Evolutionary conservation across 2,329 filamentous ascomycete genomes (phyloP).

Genomic region (Teratosphaeria epicoccoides): DNA sequence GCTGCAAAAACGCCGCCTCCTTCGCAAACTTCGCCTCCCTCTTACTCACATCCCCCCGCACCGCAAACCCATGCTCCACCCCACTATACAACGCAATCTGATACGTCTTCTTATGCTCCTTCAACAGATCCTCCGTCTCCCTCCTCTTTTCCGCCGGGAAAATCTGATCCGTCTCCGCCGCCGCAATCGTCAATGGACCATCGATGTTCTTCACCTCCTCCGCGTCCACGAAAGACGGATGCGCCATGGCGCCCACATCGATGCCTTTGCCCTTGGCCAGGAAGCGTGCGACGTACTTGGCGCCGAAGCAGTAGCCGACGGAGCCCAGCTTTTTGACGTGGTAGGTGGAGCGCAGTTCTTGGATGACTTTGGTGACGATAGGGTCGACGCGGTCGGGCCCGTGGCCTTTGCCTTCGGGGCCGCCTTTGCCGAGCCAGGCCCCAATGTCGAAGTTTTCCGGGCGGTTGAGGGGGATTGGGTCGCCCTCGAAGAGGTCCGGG

Average conservation of each 20-base stretch:
- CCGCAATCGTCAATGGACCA: constrained; percentile 51
- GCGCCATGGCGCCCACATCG: constrained; percentile 61
- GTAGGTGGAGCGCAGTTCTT: constrained; percentile 36
- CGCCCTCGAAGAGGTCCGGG: constrained; percentile 61
- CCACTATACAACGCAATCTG: constrained; percentile 68
- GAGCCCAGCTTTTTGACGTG: constrained; percentile 40
- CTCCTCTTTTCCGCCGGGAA: constrained; percentile 47
- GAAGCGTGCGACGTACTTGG: constrained; percentile 52
- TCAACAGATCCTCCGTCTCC: constrained; percentile 50
- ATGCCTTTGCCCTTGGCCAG: constrained; percentile 45
- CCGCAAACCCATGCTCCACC: constrained; percentile 64
- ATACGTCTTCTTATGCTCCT: constrained; percentile 47
- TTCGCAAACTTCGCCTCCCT: constrained; percentile 56
- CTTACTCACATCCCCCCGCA: constrained; percentile 53
- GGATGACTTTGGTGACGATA: constrained; percentile 38
- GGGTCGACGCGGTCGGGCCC: constrained; percentile 39
- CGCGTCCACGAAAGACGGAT: constrained; percentile 62
- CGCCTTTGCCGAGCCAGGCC: constrained; percentile 35
- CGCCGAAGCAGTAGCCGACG: constrained; percentile 39
- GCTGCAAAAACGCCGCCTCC: constrained; percentile 72
- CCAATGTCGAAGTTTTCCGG: constrained; percentile 39
- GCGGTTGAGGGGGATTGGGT: constrained; percentile 47
- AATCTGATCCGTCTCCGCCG: constrained; percentile 51
- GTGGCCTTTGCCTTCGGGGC: constrained; percentile 29
- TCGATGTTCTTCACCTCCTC: constrained; percentile 49